These are phyloP conservation scores for Blastobotrys ciferrii DNA, from an alignment of 1,139 yeast genomes.

Conservation along the genomic window DNA sequence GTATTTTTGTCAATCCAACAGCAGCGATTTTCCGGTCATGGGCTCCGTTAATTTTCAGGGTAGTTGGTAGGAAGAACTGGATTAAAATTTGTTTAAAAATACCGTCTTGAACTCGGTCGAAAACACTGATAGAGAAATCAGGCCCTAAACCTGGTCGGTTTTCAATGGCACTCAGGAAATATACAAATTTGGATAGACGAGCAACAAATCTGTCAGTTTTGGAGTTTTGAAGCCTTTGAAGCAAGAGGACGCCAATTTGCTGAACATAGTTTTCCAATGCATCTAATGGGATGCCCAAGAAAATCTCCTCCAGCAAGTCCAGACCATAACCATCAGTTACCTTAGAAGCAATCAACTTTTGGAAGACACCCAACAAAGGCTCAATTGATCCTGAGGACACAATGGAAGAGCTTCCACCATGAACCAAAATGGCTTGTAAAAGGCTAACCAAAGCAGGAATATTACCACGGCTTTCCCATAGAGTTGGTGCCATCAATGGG, in stretches of 20 bases:
- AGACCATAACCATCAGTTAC: slow-evolving; percentile 79
- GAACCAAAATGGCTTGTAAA: slow-evolving; percentile 65
- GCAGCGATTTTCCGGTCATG: slow-evolving; percentile 74
- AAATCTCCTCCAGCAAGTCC: slow-evolving; percentile 71
- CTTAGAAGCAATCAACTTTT: slow-evolving; percentile 83
- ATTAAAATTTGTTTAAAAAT: slow-evolving; percentile 64
- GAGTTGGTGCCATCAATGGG: slow-evolving; percentile 81
- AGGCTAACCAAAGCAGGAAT: slow-evolving; percentile 89
- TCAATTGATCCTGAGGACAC: slow-evolving; percentile 45
- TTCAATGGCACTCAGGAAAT: slow-evolving; percentile 58
- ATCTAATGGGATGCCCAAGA: slow-evolving; percentile 54
- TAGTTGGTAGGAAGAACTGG: slow-evolving; percentile 65
- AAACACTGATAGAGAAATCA: slow-evolving; percentile 51
- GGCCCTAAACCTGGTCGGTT: slow-evolving; percentile 42
- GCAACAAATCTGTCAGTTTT: slow-evolving; percentile 81
- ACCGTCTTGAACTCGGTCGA: slow-evolving; percentile 61
- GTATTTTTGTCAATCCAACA: slow-evolving; percentile 67
- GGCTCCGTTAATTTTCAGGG: slow-evolving; percentile 62
- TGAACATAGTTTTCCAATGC: slow-evolving; percentile 56
- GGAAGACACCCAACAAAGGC: slow-evolving; percentile 94
- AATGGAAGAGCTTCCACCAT: slow-evolving; percentile 50
- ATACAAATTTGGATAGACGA: slow-evolving; percentile 53
- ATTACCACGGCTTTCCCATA: slow-evolving; percentile 93
- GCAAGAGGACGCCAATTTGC: slow-evolving; percentile 70
- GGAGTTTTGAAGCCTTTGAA: slow-evolving; percentile 76